Evolutionary conservation across 768 basidiomycete genomes (phyloP).

Genomic region (Mycena vitilis): DNA sequence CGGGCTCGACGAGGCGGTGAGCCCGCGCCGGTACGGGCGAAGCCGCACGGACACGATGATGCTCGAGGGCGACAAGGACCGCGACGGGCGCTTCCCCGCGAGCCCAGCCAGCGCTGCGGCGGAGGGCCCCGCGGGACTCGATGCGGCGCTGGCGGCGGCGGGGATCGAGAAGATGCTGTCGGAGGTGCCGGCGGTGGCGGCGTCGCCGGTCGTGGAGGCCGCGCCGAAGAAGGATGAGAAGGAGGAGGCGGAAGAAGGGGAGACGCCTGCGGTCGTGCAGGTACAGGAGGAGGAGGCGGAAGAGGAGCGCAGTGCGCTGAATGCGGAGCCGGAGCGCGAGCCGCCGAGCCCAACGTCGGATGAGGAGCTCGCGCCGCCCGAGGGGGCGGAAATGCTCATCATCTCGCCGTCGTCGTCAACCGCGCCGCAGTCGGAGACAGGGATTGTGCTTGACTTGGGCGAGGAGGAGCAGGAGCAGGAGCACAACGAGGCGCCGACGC

Average conservation of each 20-base stretch:
- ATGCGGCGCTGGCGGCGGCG: slow-evolving; percentile 17
- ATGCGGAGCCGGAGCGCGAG: background rate
- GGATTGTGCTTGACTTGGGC: background rate
- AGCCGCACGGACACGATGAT: slow-evolving; percentile 69
- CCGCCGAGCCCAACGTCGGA: background rate
- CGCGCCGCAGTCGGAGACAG: slow-evolving; percentile 1
- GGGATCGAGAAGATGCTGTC: background rate
- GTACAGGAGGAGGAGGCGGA: background rate
- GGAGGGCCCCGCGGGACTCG: slow-evolving; percentile 19
- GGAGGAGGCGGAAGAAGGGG: too few relatives aligned
- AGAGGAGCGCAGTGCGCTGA: background rate
- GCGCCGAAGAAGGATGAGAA: background rate
- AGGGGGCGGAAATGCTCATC: background rate
- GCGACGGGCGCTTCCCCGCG: slow-evolving; percentile 40
- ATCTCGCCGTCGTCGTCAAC: background rate
- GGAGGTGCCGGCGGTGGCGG: background rate
- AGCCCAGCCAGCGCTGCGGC: slow-evolving; percentile 25
- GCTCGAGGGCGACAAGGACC: slow-evolving; percentile 42
- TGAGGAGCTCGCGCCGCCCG: background rate
- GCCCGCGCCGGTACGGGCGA: slow-evolving; percentile 53
- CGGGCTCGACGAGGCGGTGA: slow-evolving; percentile 33
- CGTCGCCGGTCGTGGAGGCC: background rate
- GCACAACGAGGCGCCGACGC: background rate
- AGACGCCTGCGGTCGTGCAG: background rate
- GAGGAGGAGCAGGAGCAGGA: background rate